phyloP scores from a whole-genome alignment of 1,284 basidiomycete species.

The Apiotrichum akiyoshidainum region DNA sequence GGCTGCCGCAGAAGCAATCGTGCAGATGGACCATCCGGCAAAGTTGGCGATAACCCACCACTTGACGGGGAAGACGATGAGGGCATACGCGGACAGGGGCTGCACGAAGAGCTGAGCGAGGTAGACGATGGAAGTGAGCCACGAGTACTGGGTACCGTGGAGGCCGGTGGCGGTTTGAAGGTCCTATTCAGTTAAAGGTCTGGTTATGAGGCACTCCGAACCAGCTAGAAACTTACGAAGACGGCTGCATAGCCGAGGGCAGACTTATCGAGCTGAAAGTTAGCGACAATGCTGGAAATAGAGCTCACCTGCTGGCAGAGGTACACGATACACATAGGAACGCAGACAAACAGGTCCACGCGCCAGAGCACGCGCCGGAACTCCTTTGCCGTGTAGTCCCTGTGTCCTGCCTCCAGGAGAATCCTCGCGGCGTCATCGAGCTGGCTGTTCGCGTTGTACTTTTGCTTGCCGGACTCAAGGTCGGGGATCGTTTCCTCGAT shows the following conservation, averaged over 20 bases:
- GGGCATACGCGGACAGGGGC: constrained; percentile 24
- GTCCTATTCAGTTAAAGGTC: neutral
- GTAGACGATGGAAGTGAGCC: constrained; percentile 28
- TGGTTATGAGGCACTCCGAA: too few species aligned
- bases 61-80: constrained; percentile 28
- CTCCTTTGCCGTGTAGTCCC: constrained; percentile 12
- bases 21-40: constrained; percentile 33
- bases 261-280: constrained; percentile 42
- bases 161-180: constrained; percentile 18
- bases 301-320: constrained; percentile 20
- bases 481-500: neutral
- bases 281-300: constrained; percentile 29
- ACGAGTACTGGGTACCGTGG: constrained; percentile 25
- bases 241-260: constrained; percentile 46
- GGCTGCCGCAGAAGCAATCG: constrained; percentile 35
- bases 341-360: constrained; percentile 18
- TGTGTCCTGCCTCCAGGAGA: constrained; percentile 13
- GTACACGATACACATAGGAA: constrained; percentile 19
- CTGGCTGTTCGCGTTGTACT: constrained; percentile 14
- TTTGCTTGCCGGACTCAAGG: neutral
- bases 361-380: constrained; percentile 10
- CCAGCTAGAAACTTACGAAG: constrained; percentile 26
- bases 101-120: constrained; percentile 26
- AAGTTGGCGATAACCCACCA: constrained; percentile 16
- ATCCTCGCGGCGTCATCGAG: constrained; percentile 17